These are phyloP conservation scores for Yarrowia bubula DNA, from an alignment of 805 yeast genomes.

Conservation along the genomic window DNA sequence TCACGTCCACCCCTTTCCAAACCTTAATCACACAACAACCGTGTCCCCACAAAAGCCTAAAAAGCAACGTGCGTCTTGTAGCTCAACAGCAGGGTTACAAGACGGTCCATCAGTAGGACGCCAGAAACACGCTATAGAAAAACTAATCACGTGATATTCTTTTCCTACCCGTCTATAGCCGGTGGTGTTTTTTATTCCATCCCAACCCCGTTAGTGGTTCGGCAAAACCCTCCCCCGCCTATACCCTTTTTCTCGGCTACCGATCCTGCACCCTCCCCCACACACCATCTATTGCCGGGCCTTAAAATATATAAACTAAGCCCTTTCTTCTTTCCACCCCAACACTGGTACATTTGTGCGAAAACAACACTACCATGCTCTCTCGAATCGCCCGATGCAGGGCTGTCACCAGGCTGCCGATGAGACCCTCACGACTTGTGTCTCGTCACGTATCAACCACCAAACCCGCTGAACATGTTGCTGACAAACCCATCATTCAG, in stretches of 20 bases:
- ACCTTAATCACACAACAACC: too few species aligned
- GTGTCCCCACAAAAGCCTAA: too few species aligned
- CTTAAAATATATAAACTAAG: background rate
- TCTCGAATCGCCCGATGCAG: background rate
- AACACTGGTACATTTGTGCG: conserved; percentile 20
- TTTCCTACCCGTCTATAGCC: too few species aligned
- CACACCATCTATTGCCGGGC: conserved; percentile 23
- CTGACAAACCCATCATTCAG: background rate
- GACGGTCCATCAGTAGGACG: too few species aligned
- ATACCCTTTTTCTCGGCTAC: background rate
- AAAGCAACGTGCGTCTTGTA: too few species aligned
- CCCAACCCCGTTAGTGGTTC: background rate
- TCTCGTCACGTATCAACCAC: background rate
- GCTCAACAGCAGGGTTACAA: too few species aligned
- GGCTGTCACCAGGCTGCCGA: background rate
- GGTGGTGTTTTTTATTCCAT: too few species aligned
- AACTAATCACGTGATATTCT: too few species aligned
- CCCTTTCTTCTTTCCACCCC: background rate
- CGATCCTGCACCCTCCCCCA: conserved; percentile 17
- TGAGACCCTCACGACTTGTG: background rate
- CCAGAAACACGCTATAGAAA: too few species aligned
- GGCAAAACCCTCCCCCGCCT: background rate
- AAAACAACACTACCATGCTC: conserved; percentile 21
- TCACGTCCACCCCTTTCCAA: too few species aligned
- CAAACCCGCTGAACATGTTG: background rate